Base-by-base conservation (phyloP, 2,329 filamentous ascomycete species). In the Colletotrichum cordylinicola region DNA sequence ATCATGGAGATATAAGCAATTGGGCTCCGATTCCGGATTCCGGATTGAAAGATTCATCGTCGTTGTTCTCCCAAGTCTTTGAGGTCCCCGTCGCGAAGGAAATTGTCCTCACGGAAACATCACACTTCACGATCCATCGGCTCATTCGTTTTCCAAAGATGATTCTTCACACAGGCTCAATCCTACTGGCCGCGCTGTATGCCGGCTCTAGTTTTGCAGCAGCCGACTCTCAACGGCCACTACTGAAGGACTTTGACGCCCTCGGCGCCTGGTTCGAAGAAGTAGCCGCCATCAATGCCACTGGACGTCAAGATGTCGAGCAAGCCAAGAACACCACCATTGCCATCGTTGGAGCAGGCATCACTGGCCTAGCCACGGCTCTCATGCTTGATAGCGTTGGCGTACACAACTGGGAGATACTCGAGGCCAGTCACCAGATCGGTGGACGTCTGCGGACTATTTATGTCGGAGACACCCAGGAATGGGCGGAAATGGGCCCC, bases 401-500 rank as follows among this genome's bases (percentile, higher is more conserved):
- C 5, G 85, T 92, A 65, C 85, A 86, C 61, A 88, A 92, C 79
- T 88, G 91, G 84, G 87, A 88, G 55, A 91, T 93, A 70, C 85
- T 91, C 24, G 91, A 93, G 80, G 88, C 90, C 0, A 88, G 87
- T 9, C 81, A 89, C 58, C 85, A 91, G 4, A 86, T 93, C 29
- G 91, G 91, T n/a, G 91, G 91, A 8, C 88, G 91, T 37, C 88
- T 93, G 0, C 89, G 90, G 70, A 93, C 91, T 3, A 87, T 86
- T 43, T 92, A 92, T 72, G 86, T 93, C 4, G 88, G 88, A 21
- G 88, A 87, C 6, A 71, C 72, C 5, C 89, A 85, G 0, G 90
- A 91, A 56, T 93, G 92, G 80, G 91, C 92, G 78, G 91, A 92
- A 79, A 87, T 85, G 89, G 91, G 91, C 0, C 90, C 90, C 0